Evolutionary conservation across 208 protist species (phyloP).

Genomic region (Acanthamoeba divionensis): DNA sequence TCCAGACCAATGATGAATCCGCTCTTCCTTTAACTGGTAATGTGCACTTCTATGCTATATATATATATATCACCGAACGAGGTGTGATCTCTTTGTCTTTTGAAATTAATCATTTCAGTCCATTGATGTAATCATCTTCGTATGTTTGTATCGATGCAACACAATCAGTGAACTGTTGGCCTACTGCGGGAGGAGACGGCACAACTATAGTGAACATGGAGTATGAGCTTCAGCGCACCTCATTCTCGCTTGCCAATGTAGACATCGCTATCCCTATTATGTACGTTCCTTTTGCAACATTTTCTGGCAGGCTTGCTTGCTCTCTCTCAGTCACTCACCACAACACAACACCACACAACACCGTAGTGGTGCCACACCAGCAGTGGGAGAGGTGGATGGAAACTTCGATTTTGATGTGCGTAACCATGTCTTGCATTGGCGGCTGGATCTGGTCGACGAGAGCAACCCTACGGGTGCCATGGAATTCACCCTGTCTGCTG

Average conservation of each 20-base stretch:
- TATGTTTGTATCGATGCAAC: neutral
- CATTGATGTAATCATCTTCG: neutral
- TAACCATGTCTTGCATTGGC: conserved; percentile 63
- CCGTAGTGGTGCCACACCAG: neutral
- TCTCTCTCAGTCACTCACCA: neutral
- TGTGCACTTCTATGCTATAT: neutral
- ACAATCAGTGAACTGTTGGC: conserved; percentile 14
- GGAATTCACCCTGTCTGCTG: conserved; percentile 58
- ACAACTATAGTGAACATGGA: conserved; percentile 11
- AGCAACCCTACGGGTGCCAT: conserved; percentile 65
- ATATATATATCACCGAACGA: neutral
- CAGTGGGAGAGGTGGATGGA: conserved; percentile 49
- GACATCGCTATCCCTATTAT: conserved; percentile 35
- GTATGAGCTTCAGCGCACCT: conserved; percentile 30
- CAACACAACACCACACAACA: neutral
- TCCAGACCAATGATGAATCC: conserved; percentile 12
- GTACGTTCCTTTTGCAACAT: neutral
- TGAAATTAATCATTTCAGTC: neutral
- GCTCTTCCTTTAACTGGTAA: conserved; percentile 11
- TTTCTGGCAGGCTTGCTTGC: neutral
- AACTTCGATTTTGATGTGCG: conserved; percentile 61
- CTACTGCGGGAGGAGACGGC: neutral
- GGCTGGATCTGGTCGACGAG: conserved; percentile 71
- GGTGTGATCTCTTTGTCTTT: neutral
- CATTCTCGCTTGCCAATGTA: conserved; percentile 11